Conservation (phyloP, 352 stramenopile genomes). For the Plasmopara muralis region DNA sequence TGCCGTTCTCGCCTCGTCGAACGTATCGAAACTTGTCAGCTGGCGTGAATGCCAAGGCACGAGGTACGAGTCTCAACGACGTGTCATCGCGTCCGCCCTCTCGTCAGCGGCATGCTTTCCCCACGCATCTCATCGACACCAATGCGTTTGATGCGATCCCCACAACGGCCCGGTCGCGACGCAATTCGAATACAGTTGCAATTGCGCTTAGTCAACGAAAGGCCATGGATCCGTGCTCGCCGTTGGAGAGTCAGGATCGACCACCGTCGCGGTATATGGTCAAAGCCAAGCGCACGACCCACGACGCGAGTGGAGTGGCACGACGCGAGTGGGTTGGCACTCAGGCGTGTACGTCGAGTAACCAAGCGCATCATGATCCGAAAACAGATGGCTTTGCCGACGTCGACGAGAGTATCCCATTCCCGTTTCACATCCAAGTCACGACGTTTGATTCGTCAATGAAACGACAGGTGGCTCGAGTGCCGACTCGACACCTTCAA, state of each 20-base stretch:
- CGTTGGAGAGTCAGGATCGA: constrained; percentile 22
- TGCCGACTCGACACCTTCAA: constrained; percentile 11
- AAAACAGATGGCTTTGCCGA: constrained; percentile 75
- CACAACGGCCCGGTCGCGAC: constrained; percentile 8
- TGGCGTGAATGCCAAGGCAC: constrained; percentile 20
- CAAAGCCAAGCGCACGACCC: constrained; percentile 31
- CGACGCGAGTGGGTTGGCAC: constrained; percentile 36
- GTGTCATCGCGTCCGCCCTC: constrained; percentile 40
- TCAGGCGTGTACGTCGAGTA: constrained; percentile 29
- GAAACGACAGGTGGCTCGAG: too few relatives aligned
- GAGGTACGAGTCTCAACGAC: constrained; percentile 1
- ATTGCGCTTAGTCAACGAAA: constrained; percentile 7
- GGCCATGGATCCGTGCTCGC: neutral
- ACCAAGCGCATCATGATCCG: constrained; percentile 61
- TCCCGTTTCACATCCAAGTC: constrained; percentile 76
- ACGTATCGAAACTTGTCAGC: constrained; percentile 26
- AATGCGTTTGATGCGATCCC: constrained; percentile 29
- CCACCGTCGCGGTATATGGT: constrained; percentile 77
- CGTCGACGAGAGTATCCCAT: constrained; percentile 70
- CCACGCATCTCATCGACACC: constrained; percentile 61
- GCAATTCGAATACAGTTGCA: constrained; percentile 9
- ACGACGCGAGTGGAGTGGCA: constrained; percentile 19
- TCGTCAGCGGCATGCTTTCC: constrained; percentile 68
- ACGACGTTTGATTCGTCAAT: too few relatives aligned
- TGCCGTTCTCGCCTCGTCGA: constrained; percentile 21